Evolutionary conservation across 2,329 filamentous ascomycete species (phyloP), one percentile per base, ranked within the genome.

Genomic region (Dactylellina sp.): DNA sequence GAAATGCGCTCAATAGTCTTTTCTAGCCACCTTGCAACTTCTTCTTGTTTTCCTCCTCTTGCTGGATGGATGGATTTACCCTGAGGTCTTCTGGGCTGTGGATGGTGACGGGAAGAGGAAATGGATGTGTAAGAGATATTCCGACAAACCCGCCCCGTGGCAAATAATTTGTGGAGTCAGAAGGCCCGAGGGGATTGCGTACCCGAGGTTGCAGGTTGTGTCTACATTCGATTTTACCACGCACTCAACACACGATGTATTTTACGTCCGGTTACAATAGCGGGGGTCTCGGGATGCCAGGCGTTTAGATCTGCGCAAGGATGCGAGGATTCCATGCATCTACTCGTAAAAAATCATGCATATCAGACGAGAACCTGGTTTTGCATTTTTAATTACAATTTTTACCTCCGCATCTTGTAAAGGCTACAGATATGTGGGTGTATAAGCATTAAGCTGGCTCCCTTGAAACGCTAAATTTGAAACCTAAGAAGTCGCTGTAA

Each of bases 111-210:
- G 7, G 18, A 46, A 12, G 20, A 22, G 20, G 42, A 14, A 16
- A 40, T n/a, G n/a, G n/a, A n/a, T n/a, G n/a, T n/a, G n/a, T n/a
- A n/a, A n/a, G n/a, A n/a, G n/a, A n/a, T n/a, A n/a, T n/a, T 40
- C 9, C n/a, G 42, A 20, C 20, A 20, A 20, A 5, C 5, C 20
- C 5, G 42, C 37, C 37, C 37, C 42, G 53, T 57, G 53, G 53
- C 53, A 57, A 57, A 57, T 12, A 40, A 40, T 40, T 40, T 40
- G 49, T 39, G 49, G 49, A 16, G 32, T 57, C 14, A 37, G 37
- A 44, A 37, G 53, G 40, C 44, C 37, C 37, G 53, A 12, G 14
- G 14, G 18, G 35, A 55, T 39, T 40, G 37, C 12, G 12, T 3
- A 7, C 12, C n/a, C 37, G 28, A 32, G 28, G 28, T 32, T 32